Conservation (phyloP, 2,329 filamentous ascomycete genomes). For the Apiospora malaysiana region DNA sequence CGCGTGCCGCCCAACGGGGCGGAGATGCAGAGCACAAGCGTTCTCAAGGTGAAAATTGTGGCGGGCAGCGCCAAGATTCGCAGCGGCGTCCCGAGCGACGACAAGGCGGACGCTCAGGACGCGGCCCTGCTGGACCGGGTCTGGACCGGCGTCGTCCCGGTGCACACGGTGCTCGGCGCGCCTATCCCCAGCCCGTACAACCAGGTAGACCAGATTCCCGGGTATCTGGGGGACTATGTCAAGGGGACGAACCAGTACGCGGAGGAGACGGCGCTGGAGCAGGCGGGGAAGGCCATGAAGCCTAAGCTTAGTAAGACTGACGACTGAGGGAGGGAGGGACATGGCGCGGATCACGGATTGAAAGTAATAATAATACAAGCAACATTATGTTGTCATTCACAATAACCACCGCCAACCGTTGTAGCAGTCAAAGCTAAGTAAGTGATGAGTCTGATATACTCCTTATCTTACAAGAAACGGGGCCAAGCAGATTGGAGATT, state of each 20-base stretch:
- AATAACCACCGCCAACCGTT: too few species aligned
- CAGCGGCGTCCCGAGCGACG: conserved; percentile 65
- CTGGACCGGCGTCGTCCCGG: conserved; percentile 66
- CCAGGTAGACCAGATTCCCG: conserved; percentile 61
- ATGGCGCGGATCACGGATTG: too few species aligned
- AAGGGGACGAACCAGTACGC: conserved; percentile 42
- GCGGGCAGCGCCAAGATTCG: conserved; percentile 79
- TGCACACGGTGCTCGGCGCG: conserved; percentile 67
- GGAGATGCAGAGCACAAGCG: conserved; percentile 77
- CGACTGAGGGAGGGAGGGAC: background rate
- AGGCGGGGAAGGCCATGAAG: conserved; percentile 30
- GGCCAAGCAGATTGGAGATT: too few species aligned
- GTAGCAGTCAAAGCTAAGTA: too few species aligned
- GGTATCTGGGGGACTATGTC: conserved; percentile 59
- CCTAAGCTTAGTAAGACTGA: conserved; percentile 30
- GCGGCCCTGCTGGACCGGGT: conserved; percentile 46
- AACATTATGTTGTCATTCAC: background rate
- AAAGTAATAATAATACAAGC: background rate
- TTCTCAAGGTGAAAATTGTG: conserved; percentile 71
- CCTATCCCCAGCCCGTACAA: conserved; percentile 68
- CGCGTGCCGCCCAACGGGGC: conserved; percentile 73
- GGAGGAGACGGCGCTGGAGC: conserved; percentile 31
- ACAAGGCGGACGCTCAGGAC: conserved; percentile 54
- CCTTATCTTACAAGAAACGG: too few species aligned
- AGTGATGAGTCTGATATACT: too few species aligned